These are phyloP conservation scores for Urochloa ruziziensis DNA, from an alignment of 176 grass and related monocot genomes.

Conservation along the genomic window DNA sequence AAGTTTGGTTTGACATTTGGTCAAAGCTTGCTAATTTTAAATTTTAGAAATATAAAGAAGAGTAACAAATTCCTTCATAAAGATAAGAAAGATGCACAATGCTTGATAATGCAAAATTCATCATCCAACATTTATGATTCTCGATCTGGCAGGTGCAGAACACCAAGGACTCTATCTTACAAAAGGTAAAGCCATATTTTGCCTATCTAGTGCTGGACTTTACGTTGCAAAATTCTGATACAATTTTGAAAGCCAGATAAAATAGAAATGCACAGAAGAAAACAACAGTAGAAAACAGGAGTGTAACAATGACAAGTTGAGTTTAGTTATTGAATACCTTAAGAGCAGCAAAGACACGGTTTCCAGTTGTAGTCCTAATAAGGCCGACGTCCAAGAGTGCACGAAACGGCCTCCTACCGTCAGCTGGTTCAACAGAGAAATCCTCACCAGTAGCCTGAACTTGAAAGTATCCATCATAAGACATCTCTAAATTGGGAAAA, in stretches of 20 bases:
- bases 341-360: constrained; percentile 68
- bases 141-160: neutral
- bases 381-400: constrained; percentile 72
- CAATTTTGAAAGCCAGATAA: neutral
- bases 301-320: neutral
- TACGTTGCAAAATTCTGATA: neutral
- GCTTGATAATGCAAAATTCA: neutral
- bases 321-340: constrained; percentile 38
- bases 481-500: neutral
- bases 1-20: neutral
- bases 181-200: neutral
- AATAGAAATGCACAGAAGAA: neutral
- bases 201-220: neutral
- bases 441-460: constrained; percentile 60
- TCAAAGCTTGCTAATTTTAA: neutral
- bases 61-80: neutral
- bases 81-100: neutral
- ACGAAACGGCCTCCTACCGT: constrained; percentile 63
- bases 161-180: neutral
- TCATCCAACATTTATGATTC: neutral
- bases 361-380: constrained; percentile 70
- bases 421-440: constrained; percentile 54
- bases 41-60: neutral
- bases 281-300: neutral
- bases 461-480: neutral